A percentile compares a stretch with the other conserved stretches of the same genome.
Evolutionary conservation across 495 filamentous ascomycete genomes (phyloP).

Genomic region (Trichoderma parareesei): DNA sequence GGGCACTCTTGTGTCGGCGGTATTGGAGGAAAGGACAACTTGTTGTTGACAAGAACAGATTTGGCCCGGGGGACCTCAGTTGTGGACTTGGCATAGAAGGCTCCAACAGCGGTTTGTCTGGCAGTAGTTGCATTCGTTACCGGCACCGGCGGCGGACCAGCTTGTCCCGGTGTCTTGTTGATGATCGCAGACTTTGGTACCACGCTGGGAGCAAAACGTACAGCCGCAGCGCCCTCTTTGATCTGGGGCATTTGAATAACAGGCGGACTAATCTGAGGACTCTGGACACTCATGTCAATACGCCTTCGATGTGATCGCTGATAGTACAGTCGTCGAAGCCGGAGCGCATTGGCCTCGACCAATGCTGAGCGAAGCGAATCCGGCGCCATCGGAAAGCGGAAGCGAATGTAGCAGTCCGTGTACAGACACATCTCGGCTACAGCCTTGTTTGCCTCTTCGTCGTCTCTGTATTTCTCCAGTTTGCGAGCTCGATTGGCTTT

Average conservation of each 20-base stretch:
- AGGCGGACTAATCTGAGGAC: constrained; percentile 16
- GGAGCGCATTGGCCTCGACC: constrained; percentile 27
- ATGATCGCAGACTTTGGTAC: constrained; percentile 19
- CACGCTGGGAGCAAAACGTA: constrained; percentile 22
- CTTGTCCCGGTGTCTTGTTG: constrained; percentile 14
- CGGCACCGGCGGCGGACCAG: constrained; percentile 19
- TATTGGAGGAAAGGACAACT: constrained; percentile 26
- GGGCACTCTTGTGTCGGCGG: constrained; percentile 23
- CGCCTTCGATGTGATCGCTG: constrained; percentile 26
- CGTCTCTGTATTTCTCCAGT: constrained; percentile 22
- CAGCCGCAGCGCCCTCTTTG: constrained; percentile 17
- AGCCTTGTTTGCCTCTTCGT: constrained; percentile 27
- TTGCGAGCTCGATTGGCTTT: constrained; percentile 23
- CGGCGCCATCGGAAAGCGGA: constrained; percentile 25
- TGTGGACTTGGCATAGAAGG: constrained; percentile 24
- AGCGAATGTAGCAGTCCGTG: constrained; percentile 25
- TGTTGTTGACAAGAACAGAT: constrained; percentile 28
- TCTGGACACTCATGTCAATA: constrained; percentile 23
- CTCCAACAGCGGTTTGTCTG: constrained; percentile 25
- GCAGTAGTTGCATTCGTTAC: constrained; percentile 27
- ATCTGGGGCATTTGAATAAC: constrained; percentile 24
- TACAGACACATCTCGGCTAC: constrained; percentile 26
- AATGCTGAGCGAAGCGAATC: constrained; percentile 25
- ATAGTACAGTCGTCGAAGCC: constrained; percentile 31
- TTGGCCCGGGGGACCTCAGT: constrained; percentile 25